Percentiles rank a stretch among this genome's conserved stretches.
Evolutionary conservation across 495 filamentous ascomycete species (phyloP).

Genomic region (Aspergillus campestris): DNA sequence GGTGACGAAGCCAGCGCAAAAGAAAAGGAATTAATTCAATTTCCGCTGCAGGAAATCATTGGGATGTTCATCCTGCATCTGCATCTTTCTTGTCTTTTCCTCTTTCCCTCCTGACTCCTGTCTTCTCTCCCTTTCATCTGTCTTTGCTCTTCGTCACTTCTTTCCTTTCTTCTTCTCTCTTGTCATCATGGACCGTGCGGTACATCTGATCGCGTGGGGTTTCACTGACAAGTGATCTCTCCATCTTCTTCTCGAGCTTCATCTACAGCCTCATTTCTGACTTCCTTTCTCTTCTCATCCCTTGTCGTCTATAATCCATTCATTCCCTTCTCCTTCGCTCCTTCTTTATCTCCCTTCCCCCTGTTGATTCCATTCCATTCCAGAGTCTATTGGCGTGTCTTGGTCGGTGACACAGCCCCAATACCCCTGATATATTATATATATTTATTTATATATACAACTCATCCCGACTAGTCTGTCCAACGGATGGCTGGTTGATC

Average conservation of each 20-base stretch:
- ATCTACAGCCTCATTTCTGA: slow-evolving; percentile 4
- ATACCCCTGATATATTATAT: too few species aligned
- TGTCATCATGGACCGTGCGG: too few species aligned
- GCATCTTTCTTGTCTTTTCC: not conserved
- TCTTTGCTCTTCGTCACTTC: not conserved
- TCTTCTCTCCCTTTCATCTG: not conserved
- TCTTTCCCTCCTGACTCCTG: not conserved
- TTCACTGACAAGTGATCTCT: not conserved
- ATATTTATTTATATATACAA: too few species aligned
- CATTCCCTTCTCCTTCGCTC: not conserved
- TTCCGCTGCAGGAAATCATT: not conserved
- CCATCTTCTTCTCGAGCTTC: not conserved
- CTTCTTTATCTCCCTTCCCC: not conserved
- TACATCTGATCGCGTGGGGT: too few species aligned
- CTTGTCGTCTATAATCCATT: not conserved
- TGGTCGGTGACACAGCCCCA: too few species aligned
- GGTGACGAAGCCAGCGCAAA: too few species aligned
- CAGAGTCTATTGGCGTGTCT: not conserved
- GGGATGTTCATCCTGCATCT: not conserved
- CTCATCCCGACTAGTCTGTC: too few species aligned
- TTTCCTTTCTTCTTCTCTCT: not conserved
- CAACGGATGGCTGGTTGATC: too few species aligned
- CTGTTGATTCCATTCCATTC: not conserved
- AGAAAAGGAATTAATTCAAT: too few species aligned
- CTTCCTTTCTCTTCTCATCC: not conserved